phyloP scores from a whole-genome alignment of 2,329 filamentous ascomycete genomes.

The Botrytis pseudocinerea region DNA sequence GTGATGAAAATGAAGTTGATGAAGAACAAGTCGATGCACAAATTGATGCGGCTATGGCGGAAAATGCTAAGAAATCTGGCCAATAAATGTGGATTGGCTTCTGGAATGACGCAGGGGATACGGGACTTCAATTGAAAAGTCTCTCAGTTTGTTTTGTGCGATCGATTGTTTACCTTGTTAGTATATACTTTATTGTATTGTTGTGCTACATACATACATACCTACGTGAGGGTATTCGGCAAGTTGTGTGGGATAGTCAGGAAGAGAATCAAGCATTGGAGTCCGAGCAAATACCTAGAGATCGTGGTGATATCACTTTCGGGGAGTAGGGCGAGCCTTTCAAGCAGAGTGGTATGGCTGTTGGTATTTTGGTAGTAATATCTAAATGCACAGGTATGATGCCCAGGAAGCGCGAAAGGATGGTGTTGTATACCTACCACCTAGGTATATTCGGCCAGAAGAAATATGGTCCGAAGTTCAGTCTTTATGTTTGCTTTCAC shows the following conservation, averaged over 20 bases:
- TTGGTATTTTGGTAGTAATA: not conserved
- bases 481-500: not conserved
- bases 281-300: not conserved
- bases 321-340: not conserved
- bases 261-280: not conserved
- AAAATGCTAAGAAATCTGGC: constrained; percentile 39
- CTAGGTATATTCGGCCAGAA: not conserved
- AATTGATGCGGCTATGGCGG: constrained; percentile 39
- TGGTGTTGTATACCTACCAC: not conserved
- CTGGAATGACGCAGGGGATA: not conserved
- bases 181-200: constrained; percentile 6
- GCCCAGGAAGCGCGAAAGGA: not conserved
- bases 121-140: constrained; percentile 12
- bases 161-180: not conserved
- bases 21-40: constrained; percentile 38
- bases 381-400: not conserved
- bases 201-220: constrained; percentile 12
- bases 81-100: constrained; percentile 28
- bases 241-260: not conserved
- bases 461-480: not conserved
- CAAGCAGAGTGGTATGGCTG: not conserved
- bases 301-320: not conserved
- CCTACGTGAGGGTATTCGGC: constrained; percentile 2
- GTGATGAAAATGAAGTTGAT: constrained; percentile 25
- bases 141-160: not conserved